Evolutionary conservation across 2,329 filamentous ascomycete species (phyloP), one percentile per base, ranked within the genome.

Genomic region (Sporothrix globosa): DNA sequence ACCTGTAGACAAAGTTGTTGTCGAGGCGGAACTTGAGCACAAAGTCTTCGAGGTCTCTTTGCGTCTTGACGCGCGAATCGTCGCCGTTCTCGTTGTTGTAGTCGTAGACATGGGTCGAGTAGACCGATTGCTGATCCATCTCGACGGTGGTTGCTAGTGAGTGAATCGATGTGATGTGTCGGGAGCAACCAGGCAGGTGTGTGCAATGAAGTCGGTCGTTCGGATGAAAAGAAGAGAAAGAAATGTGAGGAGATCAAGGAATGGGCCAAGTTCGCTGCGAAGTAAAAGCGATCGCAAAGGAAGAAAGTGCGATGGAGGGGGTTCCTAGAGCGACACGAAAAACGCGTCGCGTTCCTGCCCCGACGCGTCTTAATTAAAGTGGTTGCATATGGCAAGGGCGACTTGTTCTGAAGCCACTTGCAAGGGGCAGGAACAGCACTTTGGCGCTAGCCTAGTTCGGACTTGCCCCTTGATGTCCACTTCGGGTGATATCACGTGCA

Each of bases 1-100:
- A 95, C 93, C 93, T 89, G 86, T 98, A 99, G 77, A 97, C 90
- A 81, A 97, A 98, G 77, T 90, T 88, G 81, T 97, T 97, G 81
- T 97, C 95, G 54, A 98, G 88, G 77, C 95, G 90, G 79, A 97
- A 99, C 75, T 95, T 92, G 71, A 98, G 88, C 74, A 99, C 90
- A 80, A 99, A 99, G 72, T 93, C 90, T 77, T 96, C 90, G 72
- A 99, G 87, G 78, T 92, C 90, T 71, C 88, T 87, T 79, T 96
- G 92, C 66, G 94, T 84, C 77, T 92, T 88, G 34, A 88, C 84
- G 71, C 90, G 86, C 70, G 87, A 90, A 77, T 94, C 91, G 74
- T 90, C 87, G 72, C 84, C 86, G 53, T 89, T 87, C 76, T 88
- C 87, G 73, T 86, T 86, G 74, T 86, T 88, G 70, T 89, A 86